A percentile compares a stretch with the other conserved stretches of the same genome.
Conservation (phyloP, 2,329 filamentous ascomycete species). For the Ophiostoma montium region DNA sequence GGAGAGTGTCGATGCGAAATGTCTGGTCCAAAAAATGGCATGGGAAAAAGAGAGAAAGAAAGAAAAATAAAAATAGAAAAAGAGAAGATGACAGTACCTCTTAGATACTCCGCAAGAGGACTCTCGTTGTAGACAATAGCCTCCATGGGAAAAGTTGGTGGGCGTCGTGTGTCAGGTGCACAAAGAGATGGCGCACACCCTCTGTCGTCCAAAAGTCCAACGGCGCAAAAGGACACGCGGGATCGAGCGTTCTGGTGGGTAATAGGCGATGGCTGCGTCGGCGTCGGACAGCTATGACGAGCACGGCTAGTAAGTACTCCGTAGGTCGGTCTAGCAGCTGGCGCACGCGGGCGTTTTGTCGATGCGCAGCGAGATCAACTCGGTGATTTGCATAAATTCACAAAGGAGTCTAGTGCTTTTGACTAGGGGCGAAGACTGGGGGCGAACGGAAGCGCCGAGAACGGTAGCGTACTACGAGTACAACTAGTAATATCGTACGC, state of each 20-base stretch:
- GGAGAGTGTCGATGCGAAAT: background rate
- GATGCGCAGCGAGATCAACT: too few species aligned
- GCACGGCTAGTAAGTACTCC: background rate
- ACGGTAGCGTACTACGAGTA: too few species aligned
- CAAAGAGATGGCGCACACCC: conserved; percentile 5
- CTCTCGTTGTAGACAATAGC: conserved; percentile 74
- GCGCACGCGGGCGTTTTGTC: too few species aligned
- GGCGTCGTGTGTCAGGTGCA: conserved; percentile 22
- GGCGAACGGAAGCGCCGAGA: too few species aligned
- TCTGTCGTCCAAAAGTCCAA: background rate
- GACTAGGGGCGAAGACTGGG: too few species aligned
- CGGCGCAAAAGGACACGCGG: conserved; percentile 3
- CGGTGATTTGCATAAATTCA: too few species aligned
- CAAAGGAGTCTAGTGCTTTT: too few species aligned
- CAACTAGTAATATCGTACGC: too few species aligned
- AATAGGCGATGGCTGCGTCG: background rate
- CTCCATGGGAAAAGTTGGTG: conserved; percentile 53
- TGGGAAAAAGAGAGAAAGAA: background rate
- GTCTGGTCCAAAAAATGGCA: background rate
- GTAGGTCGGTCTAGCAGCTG: too few species aligned
- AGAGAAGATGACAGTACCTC: conserved; percentile 43
- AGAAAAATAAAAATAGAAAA: conserved; percentile 16
- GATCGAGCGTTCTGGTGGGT: background rate
- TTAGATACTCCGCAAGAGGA: conserved; percentile 77
- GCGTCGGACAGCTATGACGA: background rate